Conservation (phyloP, 2,329 filamentous ascomycete species). For the Pseudogymnoascus sp. region DNA sequence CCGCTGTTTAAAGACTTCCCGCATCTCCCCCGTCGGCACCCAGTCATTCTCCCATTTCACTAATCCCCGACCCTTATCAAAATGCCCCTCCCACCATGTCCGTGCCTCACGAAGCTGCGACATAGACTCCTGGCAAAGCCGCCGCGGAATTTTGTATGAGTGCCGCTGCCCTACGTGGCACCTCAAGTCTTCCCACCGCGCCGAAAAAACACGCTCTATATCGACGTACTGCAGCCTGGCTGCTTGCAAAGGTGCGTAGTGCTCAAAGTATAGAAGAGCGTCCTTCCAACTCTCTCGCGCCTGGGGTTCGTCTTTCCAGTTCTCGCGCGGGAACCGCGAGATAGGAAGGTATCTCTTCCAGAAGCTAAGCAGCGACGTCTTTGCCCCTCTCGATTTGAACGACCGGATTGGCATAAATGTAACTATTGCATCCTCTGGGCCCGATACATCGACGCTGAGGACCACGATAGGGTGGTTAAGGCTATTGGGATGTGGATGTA, state of each 20-base stretch:
- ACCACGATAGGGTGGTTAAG: neutral
- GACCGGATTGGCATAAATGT: neutral
- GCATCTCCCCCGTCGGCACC: neutral
- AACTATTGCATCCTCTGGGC: neutral
- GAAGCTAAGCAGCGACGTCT: neutral
- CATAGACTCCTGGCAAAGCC: neutral
- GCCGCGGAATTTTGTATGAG: neutral
- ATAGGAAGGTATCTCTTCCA: neutral
- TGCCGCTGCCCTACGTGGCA: neutral
- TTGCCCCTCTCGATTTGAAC: neutral
- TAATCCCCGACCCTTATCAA: neutral
- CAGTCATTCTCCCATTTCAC: neutral
- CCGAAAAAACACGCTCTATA: neutral
- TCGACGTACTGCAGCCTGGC: neutral
- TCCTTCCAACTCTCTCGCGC: neutral
- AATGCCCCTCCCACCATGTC: neutral
- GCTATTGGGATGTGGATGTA: neutral
- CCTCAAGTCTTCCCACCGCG: neutral
- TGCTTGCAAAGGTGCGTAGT: neutral
- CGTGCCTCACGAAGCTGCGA: neutral
- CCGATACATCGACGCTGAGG: neutral
- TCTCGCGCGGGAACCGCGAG: neutral
- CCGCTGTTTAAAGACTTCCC: neutral
- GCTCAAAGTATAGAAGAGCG: neutral
- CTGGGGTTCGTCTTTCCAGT: neutral